Conservation (phyloP, 2,329 filamentous ascomycete species). For the Sphaerostilbella broomeana region DNA sequence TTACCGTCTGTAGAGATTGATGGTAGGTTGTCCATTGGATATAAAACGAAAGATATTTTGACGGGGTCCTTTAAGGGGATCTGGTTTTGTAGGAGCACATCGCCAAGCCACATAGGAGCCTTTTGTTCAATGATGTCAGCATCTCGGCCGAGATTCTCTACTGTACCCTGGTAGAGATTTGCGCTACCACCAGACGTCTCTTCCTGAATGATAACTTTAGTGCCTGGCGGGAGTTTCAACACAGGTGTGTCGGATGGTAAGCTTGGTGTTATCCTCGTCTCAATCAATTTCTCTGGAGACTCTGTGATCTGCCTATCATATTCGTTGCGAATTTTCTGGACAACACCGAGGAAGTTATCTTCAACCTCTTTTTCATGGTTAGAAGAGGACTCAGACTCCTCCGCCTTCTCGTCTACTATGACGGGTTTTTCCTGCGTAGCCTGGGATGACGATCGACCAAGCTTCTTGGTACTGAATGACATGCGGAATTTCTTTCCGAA, state of each 20-base stretch:
- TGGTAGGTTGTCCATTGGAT: slow-evolving; percentile 70
- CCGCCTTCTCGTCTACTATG: slow-evolving; percentile 68
- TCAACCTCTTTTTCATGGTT: slow-evolving; percentile 67
- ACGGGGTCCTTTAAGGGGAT: slow-evolving; percentile 83
- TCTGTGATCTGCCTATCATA: slow-evolving; percentile 64
- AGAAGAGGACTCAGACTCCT: slow-evolving; percentile 57
- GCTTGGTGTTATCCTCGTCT: slow-evolving; percentile 61
- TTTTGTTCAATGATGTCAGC: slow-evolving; percentile 78
- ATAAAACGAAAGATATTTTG: slow-evolving; percentile 90
- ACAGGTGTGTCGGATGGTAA: slow-evolving; percentile 68
- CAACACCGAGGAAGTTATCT: slow-evolving; percentile 64
- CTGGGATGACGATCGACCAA: slow-evolving; percentile 59
- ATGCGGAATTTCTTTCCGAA: slow-evolving; percentile 85
- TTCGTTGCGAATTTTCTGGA: slow-evolving; percentile 65
- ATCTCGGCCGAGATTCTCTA: slow-evolving; percentile 68
- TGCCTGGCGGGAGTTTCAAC: slow-evolving; percentile 61
- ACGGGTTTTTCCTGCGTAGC: slow-evolving; percentile 62
- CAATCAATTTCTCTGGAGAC: slow-evolving; percentile 46
- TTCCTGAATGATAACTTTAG: slow-evolving; percentile 63
- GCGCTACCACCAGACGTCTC: slow-evolving; percentile 62
- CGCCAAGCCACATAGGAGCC: slow-evolving; percentile 86
- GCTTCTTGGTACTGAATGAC: slow-evolving; percentile 79
- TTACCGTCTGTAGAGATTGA: slow-evolving; percentile 72
- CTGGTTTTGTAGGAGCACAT: slow-evolving; percentile 76
- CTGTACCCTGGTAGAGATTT: slow-evolving; percentile 86